Evolutionary conservation across 2,329 filamentous ascomycete species (phyloP).

Genomic region (Aurifilum marmelostoma): DNA sequence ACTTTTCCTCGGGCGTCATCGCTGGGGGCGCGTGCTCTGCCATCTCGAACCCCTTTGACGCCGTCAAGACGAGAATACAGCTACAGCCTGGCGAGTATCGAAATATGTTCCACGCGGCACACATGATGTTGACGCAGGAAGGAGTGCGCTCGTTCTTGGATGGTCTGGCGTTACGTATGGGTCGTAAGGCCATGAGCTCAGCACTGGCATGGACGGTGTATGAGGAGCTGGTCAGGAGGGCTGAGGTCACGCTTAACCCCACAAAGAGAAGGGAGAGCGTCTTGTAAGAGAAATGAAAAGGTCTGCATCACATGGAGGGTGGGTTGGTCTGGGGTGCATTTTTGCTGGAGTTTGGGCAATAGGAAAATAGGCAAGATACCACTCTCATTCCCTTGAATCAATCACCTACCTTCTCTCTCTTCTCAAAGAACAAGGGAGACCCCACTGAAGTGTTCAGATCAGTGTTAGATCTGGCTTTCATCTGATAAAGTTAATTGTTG

Average conservation of each 20-base stretch:
- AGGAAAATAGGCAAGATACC: conserved; percentile 24
- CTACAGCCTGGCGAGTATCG: conserved; percentile 80
- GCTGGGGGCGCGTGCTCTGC: conserved; percentile 83
- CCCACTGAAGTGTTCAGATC: not conserved
- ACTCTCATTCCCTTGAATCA: conserved; percentile 15
- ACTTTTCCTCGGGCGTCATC: conserved; percentile 80
- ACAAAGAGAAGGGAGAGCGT: conserved; percentile 30
- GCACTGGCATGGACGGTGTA: conserved; percentile 98
- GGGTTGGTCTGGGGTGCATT: conserved; percentile 4
- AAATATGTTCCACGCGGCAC: conserved; percentile 79
- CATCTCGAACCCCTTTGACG: conserved; percentile 95
- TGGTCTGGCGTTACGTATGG: conserved; percentile 84
- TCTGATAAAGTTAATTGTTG: not conserved
- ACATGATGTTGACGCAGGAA: conserved; percentile 80
- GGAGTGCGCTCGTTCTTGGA: conserved; percentile 81
- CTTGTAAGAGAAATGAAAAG: conserved; percentile 16
- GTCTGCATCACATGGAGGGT: not conserved
- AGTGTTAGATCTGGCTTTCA: not conserved
- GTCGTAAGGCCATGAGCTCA: conserved; percentile 86
- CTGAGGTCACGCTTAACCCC: conserved; percentile 45
- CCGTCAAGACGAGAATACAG: conserved; percentile 93
- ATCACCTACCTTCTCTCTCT: not conserved
- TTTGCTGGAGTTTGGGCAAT: conserved; percentile 8
- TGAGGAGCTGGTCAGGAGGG: conserved; percentile 84
- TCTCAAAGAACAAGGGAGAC: not conserved